These are phyloP conservation scores for Leishmania guyanensis DNA, from an alignment of 208 protist genomes.

Conservation along the genomic window DNA sequence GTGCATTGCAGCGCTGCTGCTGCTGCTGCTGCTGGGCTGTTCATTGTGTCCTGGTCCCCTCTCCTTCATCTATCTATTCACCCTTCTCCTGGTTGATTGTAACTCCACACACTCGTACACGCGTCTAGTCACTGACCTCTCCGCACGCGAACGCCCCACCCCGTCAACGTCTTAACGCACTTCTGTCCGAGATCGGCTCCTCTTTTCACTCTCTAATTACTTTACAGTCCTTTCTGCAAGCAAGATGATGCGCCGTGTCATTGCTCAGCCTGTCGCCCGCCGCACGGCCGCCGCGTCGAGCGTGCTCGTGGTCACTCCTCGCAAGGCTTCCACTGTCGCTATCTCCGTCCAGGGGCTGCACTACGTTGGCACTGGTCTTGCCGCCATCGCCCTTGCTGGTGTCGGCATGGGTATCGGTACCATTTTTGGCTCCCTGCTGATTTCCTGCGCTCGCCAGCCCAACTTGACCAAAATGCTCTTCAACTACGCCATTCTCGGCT, in stretches of 20 bases:
- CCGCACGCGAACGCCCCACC: not conserved
- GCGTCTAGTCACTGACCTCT: not conserved
- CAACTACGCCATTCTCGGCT: slow-evolving; percentile 93
- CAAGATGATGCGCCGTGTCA: slow-evolving; percentile 87
- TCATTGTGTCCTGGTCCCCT: not conserved
- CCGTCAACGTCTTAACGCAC: not conserved
- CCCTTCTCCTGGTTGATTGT: too few species aligned
- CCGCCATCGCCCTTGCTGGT: slow-evolving; percentile 89
- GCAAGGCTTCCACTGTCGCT: slow-evolving; percentile 80
- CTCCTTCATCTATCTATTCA: not conserved
- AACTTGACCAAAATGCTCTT: slow-evolving; percentile 92
- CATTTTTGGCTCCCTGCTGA: slow-evolving; percentile 86
- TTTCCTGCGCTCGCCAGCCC: slow-evolving; percentile 88
- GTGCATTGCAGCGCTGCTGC: not conserved
- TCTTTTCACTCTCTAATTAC: slow-evolving; percentile 8
- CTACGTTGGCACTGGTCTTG: slow-evolving; percentile 91
- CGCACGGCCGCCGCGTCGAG: slow-evolving; percentile 41
- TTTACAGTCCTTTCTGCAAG: not conserved
- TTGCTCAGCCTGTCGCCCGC: slow-evolving; percentile 60
- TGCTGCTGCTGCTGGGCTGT: not conserved
- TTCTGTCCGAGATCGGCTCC: not conserved
- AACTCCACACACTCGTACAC: not conserved
- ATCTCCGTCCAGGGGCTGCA: slow-evolving; percentile 92
- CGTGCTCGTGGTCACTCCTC: slow-evolving; percentile 46
- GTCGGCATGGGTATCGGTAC: slow-evolving; percentile 92